Evolutionary conservation across 2,329 filamentous ascomycete genomes (phyloP).

Genomic region (Monosporascus sp.): DNA sequence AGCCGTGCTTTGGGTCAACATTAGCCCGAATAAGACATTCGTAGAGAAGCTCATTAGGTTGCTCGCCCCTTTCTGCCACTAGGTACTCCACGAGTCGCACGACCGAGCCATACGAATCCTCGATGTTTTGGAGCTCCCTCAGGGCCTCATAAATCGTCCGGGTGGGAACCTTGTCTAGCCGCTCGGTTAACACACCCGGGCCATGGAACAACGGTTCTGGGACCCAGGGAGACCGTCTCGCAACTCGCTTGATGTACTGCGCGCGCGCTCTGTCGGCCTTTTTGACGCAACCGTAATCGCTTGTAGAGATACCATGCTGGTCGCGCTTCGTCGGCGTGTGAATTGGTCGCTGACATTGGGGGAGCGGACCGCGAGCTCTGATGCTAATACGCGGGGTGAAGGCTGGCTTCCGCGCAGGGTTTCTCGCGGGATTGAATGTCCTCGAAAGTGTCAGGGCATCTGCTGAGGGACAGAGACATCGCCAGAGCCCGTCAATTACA

Average conservation of each 20-base stretch:
- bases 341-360: constrained; percentile 7
- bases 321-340: neutral
- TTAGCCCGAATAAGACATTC: constrained; percentile 72
- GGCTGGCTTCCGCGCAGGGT: neutral
- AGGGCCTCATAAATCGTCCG: constrained; percentile 44
- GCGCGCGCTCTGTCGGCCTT: constrained; percentile 5
- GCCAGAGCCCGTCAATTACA: constrained; percentile 56
- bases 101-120: constrained; percentile 33
- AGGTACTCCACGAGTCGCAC: constrained; percentile 52
- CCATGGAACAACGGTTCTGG: constrained; percentile 17
- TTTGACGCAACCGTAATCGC: constrained; percentile 3
- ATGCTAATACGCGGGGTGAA: neutral
- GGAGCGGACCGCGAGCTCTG: constrained; percentile 4
- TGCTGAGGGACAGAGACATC: constrained; percentile 55
- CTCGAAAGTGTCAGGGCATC: constrained; percentile 34
- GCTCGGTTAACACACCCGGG: constrained; percentile 11
- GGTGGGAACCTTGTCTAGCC: constrained; percentile 24
- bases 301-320: neutral
- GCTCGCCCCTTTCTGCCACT: constrained; percentile 48
- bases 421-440: constrained; percentile 16
- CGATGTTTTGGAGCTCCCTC: constrained; percentile 31
- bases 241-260: constrained; percentile 18
- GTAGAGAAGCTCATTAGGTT: constrained; percentile 59
- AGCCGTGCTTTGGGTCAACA: constrained; percentile 56
- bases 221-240: constrained; percentile 21